Evolutionary conservation across 768 basidiomycete genomes (phyloP), one percentile per base, ranked within the genome.

Genomic region (Paxillus ammoniavirescens): DNA sequence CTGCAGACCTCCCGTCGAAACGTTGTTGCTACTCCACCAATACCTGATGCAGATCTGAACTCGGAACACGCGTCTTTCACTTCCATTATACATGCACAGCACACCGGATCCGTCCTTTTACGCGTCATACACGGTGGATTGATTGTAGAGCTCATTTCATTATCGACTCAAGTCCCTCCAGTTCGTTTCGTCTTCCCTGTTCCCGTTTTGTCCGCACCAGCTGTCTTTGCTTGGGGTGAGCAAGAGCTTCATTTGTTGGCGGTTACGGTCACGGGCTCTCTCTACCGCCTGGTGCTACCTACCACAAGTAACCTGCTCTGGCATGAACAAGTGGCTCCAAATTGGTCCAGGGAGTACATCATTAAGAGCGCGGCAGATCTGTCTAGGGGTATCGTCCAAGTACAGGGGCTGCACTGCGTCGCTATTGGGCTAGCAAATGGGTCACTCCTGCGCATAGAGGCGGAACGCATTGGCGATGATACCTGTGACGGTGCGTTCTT

Each of bases 181-280:
- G 78, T 93, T 57, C 84, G 90, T 53, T 82, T 94, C 66, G 77
- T 89, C 58, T 91, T 92, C 61, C 90, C 91, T 36, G 82, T 87
- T 9, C 64, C 79, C 36, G 69, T 93, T 47, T 68, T 90, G 26
- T 76, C 85, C 12, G 72, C 78, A 45, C 91, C 92, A 3, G 79
- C 84, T 18, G 64, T 93, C 47, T 80, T 88, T 61, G 65, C 84
- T 15, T 76, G 69, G 49, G 63, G 69, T 5, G 61, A 69, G 13
- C 63, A 70, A 33, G 80, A 77, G 70, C 68, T 94, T 9, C 87
- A 91, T 63, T 67, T 95, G n/a, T 64, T 93, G 28, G 83, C 81
- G 0, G 77, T 88, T 23, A 88, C 90, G 0, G 68, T 74, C 45
- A 73, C 77, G 10, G 89, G 88, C 2, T 89, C 89, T 8, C 74